phyloP scores from a whole-genome alignment of 148 eudicot genomes.

The Fagopyrum esculentum region DNA sequence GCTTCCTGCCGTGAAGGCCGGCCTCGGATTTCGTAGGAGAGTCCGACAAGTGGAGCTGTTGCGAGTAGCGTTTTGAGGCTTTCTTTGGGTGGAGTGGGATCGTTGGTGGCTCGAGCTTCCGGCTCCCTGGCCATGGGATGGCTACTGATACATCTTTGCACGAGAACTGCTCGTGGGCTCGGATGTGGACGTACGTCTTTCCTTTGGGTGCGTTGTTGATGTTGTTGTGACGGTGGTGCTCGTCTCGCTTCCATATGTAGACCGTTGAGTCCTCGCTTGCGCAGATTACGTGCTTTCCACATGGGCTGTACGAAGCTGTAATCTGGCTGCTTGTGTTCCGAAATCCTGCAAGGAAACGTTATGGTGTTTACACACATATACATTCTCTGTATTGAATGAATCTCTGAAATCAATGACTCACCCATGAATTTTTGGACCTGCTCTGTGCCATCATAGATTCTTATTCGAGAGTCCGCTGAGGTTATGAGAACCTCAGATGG shows the following conservation, averaged over 20 bases:
- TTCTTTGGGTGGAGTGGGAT: conserved; percentile 53
- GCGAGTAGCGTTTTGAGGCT: conserved; percentile 40
- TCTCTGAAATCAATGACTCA: conserved; percentile 10
- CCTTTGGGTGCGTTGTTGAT: conserved; percentile 16
- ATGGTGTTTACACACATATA: background rate
- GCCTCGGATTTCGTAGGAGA: conserved; percentile 45
- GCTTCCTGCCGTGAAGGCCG: conserved; percentile 14
- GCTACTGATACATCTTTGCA: conserved; percentile 86
- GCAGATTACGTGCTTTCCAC: conserved; percentile 61
- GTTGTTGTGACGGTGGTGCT: conserved; percentile 18
- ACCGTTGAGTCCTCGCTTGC: conserved; percentile 94
- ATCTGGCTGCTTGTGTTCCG: conserved; percentile 91
- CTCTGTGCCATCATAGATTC: conserved; percentile 60
- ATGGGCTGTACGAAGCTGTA: conserved; percentile 60
- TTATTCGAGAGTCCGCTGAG: conserved; percentile 81
- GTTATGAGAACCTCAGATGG: conserved; percentile 79
- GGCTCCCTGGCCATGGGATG: conserved; percentile 69
- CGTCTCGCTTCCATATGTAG: conserved; percentile 79
- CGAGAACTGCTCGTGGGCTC: conserved; percentile 55
- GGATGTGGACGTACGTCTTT: conserved; percentile 30
- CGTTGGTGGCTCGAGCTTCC: conserved; percentile 51
- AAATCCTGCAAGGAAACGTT: conserved; percentile 43
- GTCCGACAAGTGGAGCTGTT: conserved; percentile 15
- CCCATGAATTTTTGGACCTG: conserved; percentile 75
- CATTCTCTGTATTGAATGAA: background rate